phyloP scores from a whole-genome alignment of 1,284 basidiomycete species.

The Cryptococcus amylolentus region DNA sequence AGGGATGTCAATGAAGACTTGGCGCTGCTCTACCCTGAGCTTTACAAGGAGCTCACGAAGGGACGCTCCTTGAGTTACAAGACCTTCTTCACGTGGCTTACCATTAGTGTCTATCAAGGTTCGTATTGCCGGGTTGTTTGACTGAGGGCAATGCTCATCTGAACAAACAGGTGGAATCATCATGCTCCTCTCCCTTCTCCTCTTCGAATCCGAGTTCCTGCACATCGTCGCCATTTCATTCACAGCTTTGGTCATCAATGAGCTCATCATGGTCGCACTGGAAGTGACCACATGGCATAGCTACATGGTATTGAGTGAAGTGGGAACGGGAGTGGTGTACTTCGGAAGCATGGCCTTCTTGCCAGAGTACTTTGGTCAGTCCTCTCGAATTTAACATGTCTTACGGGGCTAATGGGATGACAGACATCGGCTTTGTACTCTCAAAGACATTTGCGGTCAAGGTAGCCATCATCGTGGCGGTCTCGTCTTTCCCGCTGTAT shows the following conservation, averaged over 20 bases:
- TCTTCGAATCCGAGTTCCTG: conserved; percentile 96
- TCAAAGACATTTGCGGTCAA: conserved; percentile 90
- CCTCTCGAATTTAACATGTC: background rate
- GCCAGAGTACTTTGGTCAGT: conserved; percentile 93
- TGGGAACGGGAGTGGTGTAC: conserved; percentile 85
- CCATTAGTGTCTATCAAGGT: conserved; percentile 98
- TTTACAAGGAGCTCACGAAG: conserved; percentile 95
- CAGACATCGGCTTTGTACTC: conserved; percentile 89
- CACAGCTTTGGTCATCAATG: conserved; percentile 91
- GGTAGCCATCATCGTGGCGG: conserved; percentile 87
- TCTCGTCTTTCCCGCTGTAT: conserved; percentile 87
- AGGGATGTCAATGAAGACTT: conserved; percentile 94
- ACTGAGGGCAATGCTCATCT: no score
- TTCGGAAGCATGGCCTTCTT: conserved; percentile 88
- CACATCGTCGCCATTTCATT: conserved; percentile 99
- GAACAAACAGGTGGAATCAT: conserved; percentile 74
- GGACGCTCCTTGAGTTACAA: conserved; percentile 89
- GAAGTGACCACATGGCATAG: conserved; percentile 98
- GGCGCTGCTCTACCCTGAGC: conserved; percentile 90
- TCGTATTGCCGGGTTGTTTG: conserved; percentile 14
- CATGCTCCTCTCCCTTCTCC: conserved; percentile 93
- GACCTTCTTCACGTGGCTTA: conserved; percentile 97
- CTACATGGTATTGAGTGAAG: conserved; percentile 92
- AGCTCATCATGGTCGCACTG: conserved; percentile 97
- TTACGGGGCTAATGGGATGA: background rate